Evolutionary conservation across 2,329 filamentous ascomycete species (phyloP), one percentile per base, ranked within the genome.

Genomic region (Fusarium citri): DNA sequence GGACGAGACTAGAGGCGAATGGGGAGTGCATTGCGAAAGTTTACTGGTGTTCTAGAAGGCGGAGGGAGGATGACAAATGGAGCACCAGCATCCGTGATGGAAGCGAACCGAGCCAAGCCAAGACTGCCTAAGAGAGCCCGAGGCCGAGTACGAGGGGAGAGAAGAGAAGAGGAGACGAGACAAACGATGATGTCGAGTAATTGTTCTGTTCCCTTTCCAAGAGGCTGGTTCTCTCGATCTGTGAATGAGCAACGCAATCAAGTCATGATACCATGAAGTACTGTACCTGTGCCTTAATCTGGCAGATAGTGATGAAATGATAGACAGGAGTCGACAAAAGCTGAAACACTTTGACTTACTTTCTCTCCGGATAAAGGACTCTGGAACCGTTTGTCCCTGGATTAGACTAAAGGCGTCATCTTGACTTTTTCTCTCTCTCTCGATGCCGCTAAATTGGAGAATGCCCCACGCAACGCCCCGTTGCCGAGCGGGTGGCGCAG

Each of bases 401-500:
- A 55, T 45, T 31, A 26, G 23, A 30, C 15, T 9, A 48, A 18
- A 53, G 41, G 22, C 59, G 57, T 63, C 59, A 63, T 63, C 56
- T 34, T 23, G 22, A 45, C 22, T 20, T 49, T 50, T 16, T 18
- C 60, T 31, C 51, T 64, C 49, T 34, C 25, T 26, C 18, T 40
- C 58, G 58, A 48, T 49, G 54, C 40, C 50, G 43, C 59, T 65
- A 65, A 55, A 43, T 53, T 57, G 60, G 31, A 50, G 53, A 65
- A 54, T 41, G 68, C 64, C 68, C 68, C 68, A 66, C 56, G 60
- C 48, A 71, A 57, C 67, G 70, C 70, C 69, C 55, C 30, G 69
- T 68, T 65, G 50, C 59, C 55, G 70, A 60, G 64, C 60, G 64
- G 67, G 70, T 71, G 70, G 70, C 70, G 64, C 67, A 73, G 70